Evolutionary conservation across 192 early-diverging fungal genomes (phyloP), one percentile per base, ranked within the genome.

Genomic region (Coemansia pectinata): DNA sequence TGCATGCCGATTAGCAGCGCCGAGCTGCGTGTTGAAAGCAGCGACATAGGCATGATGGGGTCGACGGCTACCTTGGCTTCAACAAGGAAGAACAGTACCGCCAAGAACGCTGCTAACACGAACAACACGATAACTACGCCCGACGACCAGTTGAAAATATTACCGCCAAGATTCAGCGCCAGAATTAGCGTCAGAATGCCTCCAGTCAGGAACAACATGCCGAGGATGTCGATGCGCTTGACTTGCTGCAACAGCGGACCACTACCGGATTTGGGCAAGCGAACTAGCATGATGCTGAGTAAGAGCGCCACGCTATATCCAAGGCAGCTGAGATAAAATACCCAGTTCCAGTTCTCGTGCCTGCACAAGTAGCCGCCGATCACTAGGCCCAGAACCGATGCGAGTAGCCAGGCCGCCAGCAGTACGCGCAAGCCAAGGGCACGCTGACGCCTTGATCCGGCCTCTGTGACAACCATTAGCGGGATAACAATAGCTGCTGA

Each of bases 21-120:
- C 6, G 64, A 42, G 25, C 65, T 86, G 8, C 81, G 74, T 67
- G 83, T 83, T 33, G 67, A 74, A 67, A 93, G 90, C 40, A 94
- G 61, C 5, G 71, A 69, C 11, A 64, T 23, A 11, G 78, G 79
- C 25, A 75, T 31, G 14, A 77, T 53, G 50, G 72, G 72, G 50
- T 81, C 79, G 25, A 66, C 34, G 7, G 94, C 91, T 36, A 94
- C n/a, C 60, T 87, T 85, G 34, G 71, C 50, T 84, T 97, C 84
- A 47, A 91, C 73, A 29, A 86, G 76, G 5, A 79, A 81, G 65
- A 95, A 93, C 33, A 84, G 68, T 12, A 78, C n/a, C 25, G 86
- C 65, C 15, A 89, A 33, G 33, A 85, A 63, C 15, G 58, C 78
- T 2, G 89, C 86, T 38, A 90, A 71, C 8, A 80, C 62, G 39